Evolutionary conservation across 768 basidiomycete species (phyloP).

Genomic region (Tricholoma sp.): DNA sequence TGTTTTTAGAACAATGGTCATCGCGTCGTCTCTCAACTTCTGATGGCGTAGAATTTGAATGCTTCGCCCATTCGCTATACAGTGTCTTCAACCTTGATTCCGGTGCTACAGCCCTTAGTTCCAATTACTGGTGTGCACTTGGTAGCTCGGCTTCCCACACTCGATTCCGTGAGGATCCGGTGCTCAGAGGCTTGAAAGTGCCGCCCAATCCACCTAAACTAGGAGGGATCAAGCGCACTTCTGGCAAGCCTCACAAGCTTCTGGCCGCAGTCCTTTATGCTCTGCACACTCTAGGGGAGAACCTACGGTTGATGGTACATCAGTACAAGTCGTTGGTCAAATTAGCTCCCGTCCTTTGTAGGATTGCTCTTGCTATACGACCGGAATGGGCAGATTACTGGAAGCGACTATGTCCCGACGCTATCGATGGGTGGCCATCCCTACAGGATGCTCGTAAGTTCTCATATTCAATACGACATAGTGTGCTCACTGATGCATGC

Average conservation of each 20-base stretch:
- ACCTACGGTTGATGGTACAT: conserved; percentile 54
- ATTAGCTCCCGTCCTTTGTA: conserved; percentile 61
- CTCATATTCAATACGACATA: background rate
- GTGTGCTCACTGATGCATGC: conserved; percentile 7
- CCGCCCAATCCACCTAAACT: conserved; percentile 22
- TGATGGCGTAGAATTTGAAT: conserved; percentile 50
- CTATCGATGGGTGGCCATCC: conserved; percentile 55
- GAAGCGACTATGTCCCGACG: conserved; percentile 73
- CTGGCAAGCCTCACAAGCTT: conserved; percentile 33
- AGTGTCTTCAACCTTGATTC: conserved; percentile 36
- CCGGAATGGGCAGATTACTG: conserved; percentile 93
- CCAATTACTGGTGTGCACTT: conserved; percentile 45
- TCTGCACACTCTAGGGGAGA: conserved; percentile 76
- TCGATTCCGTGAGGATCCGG: conserved; percentile 58
- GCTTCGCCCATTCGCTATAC: conserved; percentile 49
- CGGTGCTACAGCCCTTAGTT: conserved; percentile 13
- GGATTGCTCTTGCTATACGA: conserved; percentile 56
- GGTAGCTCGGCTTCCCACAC: conserved; percentile 36
- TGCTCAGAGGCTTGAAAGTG: conserved; percentile 37
- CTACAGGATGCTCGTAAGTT: conserved; percentile 37
- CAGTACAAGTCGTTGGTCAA: conserved; percentile 50
- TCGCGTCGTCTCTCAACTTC: conserved; percentile 33
- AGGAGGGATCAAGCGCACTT: conserved; percentile 13
- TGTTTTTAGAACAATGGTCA: conserved; percentile 59
- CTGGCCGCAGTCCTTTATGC: conserved; percentile 63